These are phyloP conservation scores for Monosporozyma aerobia DNA, from an alignment of 805 yeast genomes.

Conservation along the genomic window DNA sequence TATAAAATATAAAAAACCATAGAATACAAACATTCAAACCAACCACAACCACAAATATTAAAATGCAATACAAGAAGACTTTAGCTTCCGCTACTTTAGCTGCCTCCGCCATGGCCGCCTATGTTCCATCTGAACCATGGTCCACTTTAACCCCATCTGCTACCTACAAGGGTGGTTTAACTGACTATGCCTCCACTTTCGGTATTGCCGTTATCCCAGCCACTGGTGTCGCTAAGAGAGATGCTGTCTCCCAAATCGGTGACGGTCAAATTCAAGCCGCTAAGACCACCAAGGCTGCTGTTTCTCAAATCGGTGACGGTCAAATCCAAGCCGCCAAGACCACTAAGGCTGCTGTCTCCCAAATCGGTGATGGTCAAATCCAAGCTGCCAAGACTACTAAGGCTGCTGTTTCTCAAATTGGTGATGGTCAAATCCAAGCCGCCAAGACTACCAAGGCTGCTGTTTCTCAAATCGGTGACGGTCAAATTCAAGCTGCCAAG, in stretches of 20 bases:
- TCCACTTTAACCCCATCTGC: constrained; percentile 35
- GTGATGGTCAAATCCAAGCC: constrained; percentile 54
- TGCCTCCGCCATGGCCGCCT: constrained; percentile 20
- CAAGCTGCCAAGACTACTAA: constrained; percentile 23
- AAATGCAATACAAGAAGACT: constrained; percentile 24
- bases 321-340: constrained; percentile 29
- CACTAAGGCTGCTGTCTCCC: constrained; percentile 28
- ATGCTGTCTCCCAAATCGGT: constrained; percentile 34
- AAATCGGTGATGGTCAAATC: constrained; percentile 32
- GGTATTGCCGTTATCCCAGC: constrained; percentile 37
- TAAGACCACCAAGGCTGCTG: constrained; percentile 21
- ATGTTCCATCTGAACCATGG: constrained; percentile 32
- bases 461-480: constrained; percentile 35
- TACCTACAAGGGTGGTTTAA: constrained; percentile 32
- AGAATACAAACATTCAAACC: constrained; percentile 2
- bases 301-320: constrained; percentile 40
- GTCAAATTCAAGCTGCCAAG: constrained; percentile 32
- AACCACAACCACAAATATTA: not conserved
- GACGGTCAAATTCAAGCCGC: constrained; percentile 31
- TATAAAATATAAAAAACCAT: constrained; percentile 4
- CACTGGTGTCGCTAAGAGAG: constrained; percentile 27
- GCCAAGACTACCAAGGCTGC: constrained; percentile 24
- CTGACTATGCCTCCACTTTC: constrained; percentile 28
- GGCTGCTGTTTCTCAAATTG: constrained; percentile 42
- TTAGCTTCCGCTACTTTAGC: constrained; percentile 27